Percentiles rank a stretch among this genome's conserved stretches.
These are phyloP conservation scores for Dicorynia guianensis DNA, from an alignment of 306 rosid genomes.

Conservation along the genomic window DNA sequence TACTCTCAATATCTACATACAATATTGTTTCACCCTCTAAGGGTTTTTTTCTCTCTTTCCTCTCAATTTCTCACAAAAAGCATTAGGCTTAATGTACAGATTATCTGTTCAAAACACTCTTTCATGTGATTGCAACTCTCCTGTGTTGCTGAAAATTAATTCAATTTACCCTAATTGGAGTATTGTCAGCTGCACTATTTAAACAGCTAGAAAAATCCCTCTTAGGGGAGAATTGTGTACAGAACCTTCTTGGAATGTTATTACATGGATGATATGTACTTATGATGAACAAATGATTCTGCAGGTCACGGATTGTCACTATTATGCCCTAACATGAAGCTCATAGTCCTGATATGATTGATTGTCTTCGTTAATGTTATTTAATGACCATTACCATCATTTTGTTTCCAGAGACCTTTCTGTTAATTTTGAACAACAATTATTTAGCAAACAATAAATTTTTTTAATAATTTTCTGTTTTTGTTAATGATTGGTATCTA, in stretches of 20 bases:
- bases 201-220: not conserved
- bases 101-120: not conserved
- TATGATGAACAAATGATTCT: conserved; percentile 6
- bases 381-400: not conserved
- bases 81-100: not conserved
- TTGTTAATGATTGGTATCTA: conserved; percentile 11
- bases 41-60: no score
- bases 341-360: conserved; percentile 12
- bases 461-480: conserved; percentile 24
- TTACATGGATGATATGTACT: not conserved
- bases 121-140: conserved; percentile 22
- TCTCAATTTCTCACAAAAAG: no score
- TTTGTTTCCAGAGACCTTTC: no score
- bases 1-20: no score
- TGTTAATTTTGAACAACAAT: conserved; percentile 6
- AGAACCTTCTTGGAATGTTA: conserved; percentile 5
- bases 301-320: conserved; percentile 13
- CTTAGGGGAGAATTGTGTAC: not conserved
- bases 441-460: no score
- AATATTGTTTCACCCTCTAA: no score
- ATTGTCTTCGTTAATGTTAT: not conserved
- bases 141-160: conserved; percentile 17
- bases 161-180: not conserved
- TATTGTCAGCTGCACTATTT: not conserved
- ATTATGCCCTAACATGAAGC: conserved; percentile 17